Base-by-base conservation (phyloP, 805 yeast genomes). In the Teunomyces aglyptinius region DNA sequence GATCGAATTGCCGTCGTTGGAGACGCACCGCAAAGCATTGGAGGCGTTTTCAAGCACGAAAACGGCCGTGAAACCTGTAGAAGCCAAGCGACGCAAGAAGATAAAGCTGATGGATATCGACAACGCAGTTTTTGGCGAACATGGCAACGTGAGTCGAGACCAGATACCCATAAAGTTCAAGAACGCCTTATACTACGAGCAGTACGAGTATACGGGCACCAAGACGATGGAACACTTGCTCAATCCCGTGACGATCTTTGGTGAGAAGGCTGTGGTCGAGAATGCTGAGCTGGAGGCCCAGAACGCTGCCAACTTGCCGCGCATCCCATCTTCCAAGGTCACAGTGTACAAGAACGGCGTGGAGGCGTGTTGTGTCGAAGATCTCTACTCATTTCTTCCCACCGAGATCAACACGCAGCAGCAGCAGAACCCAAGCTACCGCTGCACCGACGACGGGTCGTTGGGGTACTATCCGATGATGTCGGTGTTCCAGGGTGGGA, bases 381-480 rank as follows among this genome's bases (percentile, higher is more conserved):
- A 82, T 27, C 62, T 92, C 33, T 82, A 80, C 51, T 85, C 89
- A 20, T 91, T 89, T 58, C 64, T 86, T 41, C 96, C 97, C 0
- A 91, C 96, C 2, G 75, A 83, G 47, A 80, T 91, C 34, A 57
- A 63, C 51, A 57, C 67, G 4, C 56, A 55, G 26, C 75, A 72
- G 49, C 65, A 55, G 52, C 73, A 61, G 49, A 64, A 72, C 51
- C 70, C 65, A 52, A 68, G 61, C 40, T 68, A 67, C 53, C 54
- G 59, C 41, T 54, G 73, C 60, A 58, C 80, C 56, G 95, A 94
- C 61, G 97, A 94, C 60, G 96, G 96, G 0, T 70, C 81, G 36
- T 67, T 89, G 45, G 99, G 98, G 0, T 94, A 94, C 61, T 94
- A 83, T 65, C 98, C 99, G 1, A 88, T 90, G 70, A 75, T 89